A percentile compares a stretch with the other conserved stretches of the same genome.
phyloP scores from a whole-genome alignment of 1,284 basidiomycete genomes.

The Trichosporon asahii region DNA sequence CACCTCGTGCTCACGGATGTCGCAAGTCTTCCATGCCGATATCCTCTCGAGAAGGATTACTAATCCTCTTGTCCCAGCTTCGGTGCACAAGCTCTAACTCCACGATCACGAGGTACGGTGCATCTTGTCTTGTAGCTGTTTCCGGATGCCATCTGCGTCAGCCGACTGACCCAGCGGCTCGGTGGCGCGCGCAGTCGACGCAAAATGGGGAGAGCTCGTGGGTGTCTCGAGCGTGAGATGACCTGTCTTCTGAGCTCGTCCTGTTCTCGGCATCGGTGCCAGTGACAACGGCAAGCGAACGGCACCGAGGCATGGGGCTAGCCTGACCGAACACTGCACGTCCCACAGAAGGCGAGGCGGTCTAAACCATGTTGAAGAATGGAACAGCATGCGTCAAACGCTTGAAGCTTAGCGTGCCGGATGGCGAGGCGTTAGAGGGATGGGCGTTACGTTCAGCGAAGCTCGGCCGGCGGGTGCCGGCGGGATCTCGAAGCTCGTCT shows the following conservation, averaged over 20 bases:
- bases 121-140: not conserved
- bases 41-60: not conserved
- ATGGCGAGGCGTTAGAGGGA: not conserved
- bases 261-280: not conserved
- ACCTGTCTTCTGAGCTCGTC: not conserved
- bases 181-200: not conserved
- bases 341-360: not conserved
- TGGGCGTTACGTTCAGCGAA: not conserved
- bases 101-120: not conserved
- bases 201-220: not conserved
- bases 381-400: conserved; percentile 1
- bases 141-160: not conserved
- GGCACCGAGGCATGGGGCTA: not conserved
- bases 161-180: no score
- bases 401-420: not conserved
- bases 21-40: not conserved
- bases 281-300: not conserved
- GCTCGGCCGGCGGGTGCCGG: not conserved
- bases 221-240: not conserved
- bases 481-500: not conserved
- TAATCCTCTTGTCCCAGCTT: not conserved
- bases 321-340: not conserved
- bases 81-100: not conserved
- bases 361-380: not conserved
- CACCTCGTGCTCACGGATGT: not conserved